Conservation (phyloP, 2,329 filamentous ascomycete species). For the Pseudocercospora musae region DNA sequence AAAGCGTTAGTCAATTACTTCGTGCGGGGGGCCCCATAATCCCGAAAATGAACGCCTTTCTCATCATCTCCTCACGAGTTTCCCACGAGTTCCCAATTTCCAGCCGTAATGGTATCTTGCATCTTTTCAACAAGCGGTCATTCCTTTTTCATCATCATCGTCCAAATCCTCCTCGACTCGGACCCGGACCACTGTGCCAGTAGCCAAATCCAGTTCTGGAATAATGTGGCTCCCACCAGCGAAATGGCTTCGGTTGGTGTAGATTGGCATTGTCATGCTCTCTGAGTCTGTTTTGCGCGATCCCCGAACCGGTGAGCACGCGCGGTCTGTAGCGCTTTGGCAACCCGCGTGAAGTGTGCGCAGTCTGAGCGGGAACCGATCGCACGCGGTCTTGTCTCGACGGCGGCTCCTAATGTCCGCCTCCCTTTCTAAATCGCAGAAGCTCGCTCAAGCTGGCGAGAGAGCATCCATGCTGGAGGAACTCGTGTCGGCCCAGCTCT, state of each 20-base stretch:
- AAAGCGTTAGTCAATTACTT: constrained; percentile 14
- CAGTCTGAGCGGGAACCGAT: neutral
- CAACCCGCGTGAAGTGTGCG: neutral
- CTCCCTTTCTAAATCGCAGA: constrained; percentile 76
- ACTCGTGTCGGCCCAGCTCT: constrained; percentile 88
- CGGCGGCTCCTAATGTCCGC: constrained; percentile 41
- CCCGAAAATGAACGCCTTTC: constrained; percentile 4
- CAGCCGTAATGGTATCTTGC: constrained; percentile 15
- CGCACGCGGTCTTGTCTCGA: neutral
- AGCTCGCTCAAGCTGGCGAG: constrained; percentile 79
- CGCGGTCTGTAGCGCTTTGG: neutral
- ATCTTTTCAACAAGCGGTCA: neutral
- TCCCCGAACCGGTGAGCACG: neutral
- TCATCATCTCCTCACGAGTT: neutral
- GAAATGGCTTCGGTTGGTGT: neutral
- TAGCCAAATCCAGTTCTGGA: neutral
- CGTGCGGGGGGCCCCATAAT: neutral
- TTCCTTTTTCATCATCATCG: neutral
- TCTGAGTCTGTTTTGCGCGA: neutral
- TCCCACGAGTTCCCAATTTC: constrained; percentile 5
- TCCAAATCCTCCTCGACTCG: neutral
- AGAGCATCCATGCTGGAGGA: constrained; percentile 87
- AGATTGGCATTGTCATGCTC: neutral
- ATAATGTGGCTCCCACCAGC: neutral
- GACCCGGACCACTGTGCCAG: neutral